Evolutionary conservation across 495 filamentous ascomycete species (phyloP), one percentile per base, ranked within the genome.

Genomic region (Parachaetomium inaequale): DNA sequence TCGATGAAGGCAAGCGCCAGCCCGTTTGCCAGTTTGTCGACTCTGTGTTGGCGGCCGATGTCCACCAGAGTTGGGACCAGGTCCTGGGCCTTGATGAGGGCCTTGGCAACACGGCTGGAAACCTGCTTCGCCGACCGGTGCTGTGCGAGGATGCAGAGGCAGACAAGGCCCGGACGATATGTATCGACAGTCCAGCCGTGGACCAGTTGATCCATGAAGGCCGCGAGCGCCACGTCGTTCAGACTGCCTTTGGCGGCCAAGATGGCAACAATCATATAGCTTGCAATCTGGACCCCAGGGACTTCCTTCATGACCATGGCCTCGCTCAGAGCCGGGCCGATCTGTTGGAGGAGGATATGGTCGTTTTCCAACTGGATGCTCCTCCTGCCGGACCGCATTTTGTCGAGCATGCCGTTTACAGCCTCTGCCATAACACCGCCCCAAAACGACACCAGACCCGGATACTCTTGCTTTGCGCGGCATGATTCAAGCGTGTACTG

Each of bases 191-290:
- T 87, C 88, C 89, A 96, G 7, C 88, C 88, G 25, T 75, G 76
- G 12, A 87, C 87, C 23, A 97, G 81, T 49, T 90, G 88, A 65
- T 93, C 88, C 93, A 98, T 96, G 64, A 98, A 77, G 5, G 85
- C 85, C 58, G 86, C 79, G 28, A 97, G 74, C 4, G 91, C 82
- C 52, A 82, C 83, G 64, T 96, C 91, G 28, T 87, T 82, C 17
- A 97, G 80, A 25, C 79, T 78, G 10, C 86, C 84, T 71, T 96
- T 98, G 23, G 90, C 86, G 10, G 87, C 92, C 55, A 98, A 78
- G 56, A 97, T 83, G 0, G 90, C 86, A 26, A 91, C 80, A 28
- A 97, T 84, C 91, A 96, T 96, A 70, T 96, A 97, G 67, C 87
- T 91, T 23, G 87, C 91, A 63, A 93, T 82, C 52, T 90, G 85